Evolutionary conservation across 257 asterid species (phyloP).

Genomic region (Solanum lycopersicoides): DNA sequence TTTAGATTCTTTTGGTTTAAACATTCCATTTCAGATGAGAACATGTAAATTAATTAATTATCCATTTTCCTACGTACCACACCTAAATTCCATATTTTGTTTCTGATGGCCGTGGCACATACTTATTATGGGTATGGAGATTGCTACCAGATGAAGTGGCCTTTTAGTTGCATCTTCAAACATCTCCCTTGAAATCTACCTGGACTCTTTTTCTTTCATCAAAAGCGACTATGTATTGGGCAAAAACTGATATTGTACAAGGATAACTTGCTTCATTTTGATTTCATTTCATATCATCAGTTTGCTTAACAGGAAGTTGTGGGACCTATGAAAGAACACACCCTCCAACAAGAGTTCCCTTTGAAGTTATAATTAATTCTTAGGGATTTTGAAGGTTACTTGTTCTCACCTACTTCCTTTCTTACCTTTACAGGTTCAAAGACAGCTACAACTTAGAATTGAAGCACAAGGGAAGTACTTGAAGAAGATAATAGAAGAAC

Average conservation of each 20-base stretch:
- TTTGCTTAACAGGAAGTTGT: background rate
- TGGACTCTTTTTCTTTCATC: background rate
- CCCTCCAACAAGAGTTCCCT: background rate
- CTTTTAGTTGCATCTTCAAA: background rate
- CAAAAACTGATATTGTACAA: background rate
- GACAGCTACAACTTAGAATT: conserved; percentile 82
- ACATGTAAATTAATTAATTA: background rate
- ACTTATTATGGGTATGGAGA: background rate
- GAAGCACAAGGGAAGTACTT: conserved; percentile 98
- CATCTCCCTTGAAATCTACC: background rate
- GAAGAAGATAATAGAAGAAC: conserved; percentile 94
- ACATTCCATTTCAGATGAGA: background rate
- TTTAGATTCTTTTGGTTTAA: background rate
- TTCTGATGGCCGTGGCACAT: background rate
- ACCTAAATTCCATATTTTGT: background rate
- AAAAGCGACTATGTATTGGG: background rate
- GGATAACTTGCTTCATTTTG: background rate
- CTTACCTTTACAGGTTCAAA: conserved; percentile 65
- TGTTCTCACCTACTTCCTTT: background rate
- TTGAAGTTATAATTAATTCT: background rate
- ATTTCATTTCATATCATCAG: background rate
- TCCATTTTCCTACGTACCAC: background rate
- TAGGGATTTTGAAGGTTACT: background rate
- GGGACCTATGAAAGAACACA: background rate
- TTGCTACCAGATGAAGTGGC: background rate